Conservation (phyloP, 2,329 filamentous ascomycete species). For the Amesomyces nigricolor region DNA sequence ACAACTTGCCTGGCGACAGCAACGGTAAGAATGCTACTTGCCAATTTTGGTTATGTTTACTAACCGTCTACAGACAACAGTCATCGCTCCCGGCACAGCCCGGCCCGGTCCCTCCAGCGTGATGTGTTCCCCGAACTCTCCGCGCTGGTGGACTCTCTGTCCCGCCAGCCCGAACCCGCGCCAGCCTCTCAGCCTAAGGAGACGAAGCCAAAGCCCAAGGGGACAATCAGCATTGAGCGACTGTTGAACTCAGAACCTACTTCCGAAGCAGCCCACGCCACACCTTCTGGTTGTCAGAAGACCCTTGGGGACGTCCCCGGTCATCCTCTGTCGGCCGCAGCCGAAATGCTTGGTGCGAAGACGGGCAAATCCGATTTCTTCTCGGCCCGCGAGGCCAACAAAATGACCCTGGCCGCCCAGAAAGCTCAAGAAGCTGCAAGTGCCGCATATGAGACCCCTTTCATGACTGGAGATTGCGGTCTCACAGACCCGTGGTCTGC, state of each 20-base stretch:
- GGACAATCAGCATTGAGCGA: constrained; percentile 7
- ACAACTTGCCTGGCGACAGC: neutral
- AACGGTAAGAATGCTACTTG: neutral
- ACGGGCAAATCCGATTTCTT: constrained; percentile 28
- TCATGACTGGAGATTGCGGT: too few species aligned
- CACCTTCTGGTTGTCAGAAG: too few species aligned
- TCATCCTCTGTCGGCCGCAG: neutral
- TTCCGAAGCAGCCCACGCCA: neutral
- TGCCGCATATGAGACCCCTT: too few species aligned
- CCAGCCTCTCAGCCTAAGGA: neutral
- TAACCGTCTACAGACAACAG: constrained; percentile 1
- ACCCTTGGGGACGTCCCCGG: too few species aligned
- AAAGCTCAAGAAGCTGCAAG: neutral
- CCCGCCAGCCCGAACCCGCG: neutral
- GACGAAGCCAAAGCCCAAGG: neutral
- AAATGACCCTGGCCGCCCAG: constrained; percentile 3
- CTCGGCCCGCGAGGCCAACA: constrained; percentile 27
- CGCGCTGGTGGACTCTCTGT: neutral
- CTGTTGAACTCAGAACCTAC: constrained; percentile 10
- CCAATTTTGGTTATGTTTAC: neutral
- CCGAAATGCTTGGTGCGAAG: constrained; percentile 20
- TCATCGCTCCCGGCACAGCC: neutral
- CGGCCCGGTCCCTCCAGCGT: neutral
- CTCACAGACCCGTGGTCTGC: too few species aligned
- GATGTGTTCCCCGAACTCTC: constrained; percentile 1